Base-by-base conservation (phyloP, 2,329 filamentous ascomycete species). In the Nemania diffusa region DNA sequence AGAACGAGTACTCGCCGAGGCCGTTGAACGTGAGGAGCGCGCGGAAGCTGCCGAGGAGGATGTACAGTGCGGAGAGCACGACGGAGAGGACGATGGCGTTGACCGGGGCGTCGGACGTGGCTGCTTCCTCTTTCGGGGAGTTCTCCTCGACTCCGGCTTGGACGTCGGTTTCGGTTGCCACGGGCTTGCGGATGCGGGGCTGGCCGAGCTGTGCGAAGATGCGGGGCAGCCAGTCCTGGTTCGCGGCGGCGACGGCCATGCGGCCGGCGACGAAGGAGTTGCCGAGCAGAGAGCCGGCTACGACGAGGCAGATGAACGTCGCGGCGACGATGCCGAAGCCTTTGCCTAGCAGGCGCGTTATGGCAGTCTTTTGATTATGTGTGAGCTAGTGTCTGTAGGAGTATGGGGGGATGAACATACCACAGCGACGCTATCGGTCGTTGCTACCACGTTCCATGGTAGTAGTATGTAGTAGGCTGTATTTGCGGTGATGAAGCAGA, bases 231-330 rank as follows among this genome's bases (percentile, higher is more conserved):
- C 85, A 88, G 57, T 78, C 76, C 67, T 80, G 82, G 67, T 85
- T 84, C 0, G 85, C 83, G 0, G 88, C 88, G 1, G 87, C 85
- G 2, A 90, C 85, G 0, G 86, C 84, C 82, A 90, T 88, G 29
- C 88, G 84, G 8, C 87, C 85, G 0, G 85, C 85, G 0, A 90
- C 84, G 69, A 90, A 90, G 0, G 87, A 87, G 73, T 90, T 90
- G 26, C 87, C 86, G 0, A 89, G 84, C 0, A 90, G 79, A 0
- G 88, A 88, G 1, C 88, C 88, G 0, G 86, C 87, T 4, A 89
- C 87, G 0, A 89, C 88, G 0, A 89, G 76, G 68, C 86, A 88
- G 46, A 90, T 86, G 1, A 90, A 75, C 0, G 85, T 71, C 1
- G 88, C 87, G 1, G 87, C 83, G 0, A 84, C 68, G 44, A 88